phyloP scores from a whole-genome alignment of 1,284 basidiomycete genomes.

The Irpex sp. region DNA sequence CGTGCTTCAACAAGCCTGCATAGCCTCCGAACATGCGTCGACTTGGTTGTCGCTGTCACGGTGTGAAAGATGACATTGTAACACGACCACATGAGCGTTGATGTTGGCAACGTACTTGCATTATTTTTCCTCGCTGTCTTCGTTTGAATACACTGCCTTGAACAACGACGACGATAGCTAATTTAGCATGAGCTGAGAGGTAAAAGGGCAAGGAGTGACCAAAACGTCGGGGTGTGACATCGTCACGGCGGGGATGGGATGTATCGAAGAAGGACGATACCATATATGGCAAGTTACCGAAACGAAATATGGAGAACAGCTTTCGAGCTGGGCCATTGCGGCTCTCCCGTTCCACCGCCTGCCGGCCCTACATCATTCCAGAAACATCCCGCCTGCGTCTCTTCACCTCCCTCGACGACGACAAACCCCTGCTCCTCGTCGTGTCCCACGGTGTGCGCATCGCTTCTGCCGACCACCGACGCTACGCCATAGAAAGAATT shows the following conservation, averaged over 20 bases:
- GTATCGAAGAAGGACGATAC: slow-evolving; percentile 25
- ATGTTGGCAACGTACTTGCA: neutral
- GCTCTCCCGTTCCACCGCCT: slow-evolving; percentile 27
- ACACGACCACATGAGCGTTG: neutral
- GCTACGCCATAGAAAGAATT: slow-evolving; percentile 10
- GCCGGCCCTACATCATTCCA: slow-evolving; percentile 25
- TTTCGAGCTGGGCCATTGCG: slow-evolving; percentile 29
- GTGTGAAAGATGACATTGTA: neutral
- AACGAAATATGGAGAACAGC: slow-evolving; percentile 31
- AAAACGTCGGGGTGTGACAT: slow-evolving; percentile 8
- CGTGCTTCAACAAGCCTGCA: neutral
- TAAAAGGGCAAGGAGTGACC: neutral
- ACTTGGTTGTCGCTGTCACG: neutral
- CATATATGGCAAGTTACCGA: slow-evolving; percentile 28
- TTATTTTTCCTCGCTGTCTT: neutral
- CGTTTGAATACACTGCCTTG: neutral
- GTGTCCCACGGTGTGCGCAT: neutral
- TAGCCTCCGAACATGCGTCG: neutral
- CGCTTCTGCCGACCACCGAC: slow-evolving; percentile 1
- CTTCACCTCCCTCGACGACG: slow-evolving; percentile 15
- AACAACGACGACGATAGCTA: neutral
- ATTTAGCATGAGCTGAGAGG: neutral
- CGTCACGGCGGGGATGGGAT: slow-evolving; percentile 16
- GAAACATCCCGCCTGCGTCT: slow-evolving; percentile 12
- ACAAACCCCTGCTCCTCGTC: slow-evolving; percentile 9